Percentiles rank a stretch among this genome's conserved stretches.
phyloP scores from a whole-genome alignment of 352 stramenopile genomes.

The Phytophthora sansomeana region DNA sequence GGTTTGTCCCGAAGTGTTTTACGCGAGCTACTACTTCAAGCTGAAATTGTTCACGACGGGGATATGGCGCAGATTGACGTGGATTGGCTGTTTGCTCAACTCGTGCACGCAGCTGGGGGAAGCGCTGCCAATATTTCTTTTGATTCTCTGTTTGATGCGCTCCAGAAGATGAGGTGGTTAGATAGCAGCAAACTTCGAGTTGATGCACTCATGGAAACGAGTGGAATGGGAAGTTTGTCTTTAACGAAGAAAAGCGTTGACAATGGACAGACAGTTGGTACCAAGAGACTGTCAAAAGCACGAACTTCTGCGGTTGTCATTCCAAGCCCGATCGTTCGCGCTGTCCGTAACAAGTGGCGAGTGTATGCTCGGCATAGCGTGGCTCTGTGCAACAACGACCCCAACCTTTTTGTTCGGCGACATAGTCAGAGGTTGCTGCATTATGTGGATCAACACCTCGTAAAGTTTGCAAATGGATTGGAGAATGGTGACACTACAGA shows the following conservation, averaged over 20 bases:
- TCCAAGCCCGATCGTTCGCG: conserved; percentile 8
- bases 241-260: background rate
- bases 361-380: conserved; percentile 43
- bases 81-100: conserved; percentile 47
- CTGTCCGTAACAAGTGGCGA: conserved; percentile 45
- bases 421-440: conserved; percentile 31
- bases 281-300: conserved; percentile 6
- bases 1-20: conserved; percentile 51
- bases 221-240: conserved; percentile 1
- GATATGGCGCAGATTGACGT: conserved; percentile 45
- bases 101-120: conserved; percentile 34
- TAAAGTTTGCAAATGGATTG: background rate
- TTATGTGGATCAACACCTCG: conserved; percentile 33
- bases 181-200: conserved; percentile 39
- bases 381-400: conserved; percentile 59
- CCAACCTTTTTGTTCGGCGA: conserved; percentile 56
- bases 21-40: conserved; percentile 45
- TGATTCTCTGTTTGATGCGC: conserved; percentile 41
- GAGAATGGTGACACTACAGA: background rate
- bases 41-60: conserved; percentile 42
- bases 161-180: conserved; percentile 43
- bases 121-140: conserved; percentile 48
- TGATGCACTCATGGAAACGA: conserved; percentile 22
- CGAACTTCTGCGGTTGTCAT: background rate
- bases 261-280: background rate